Evolutionary conservation across 1,284 basidiomycete genomes (phyloP), one percentile per base, ranked within the genome.

Genomic region (Lignosus rhinocerotis): DNA sequence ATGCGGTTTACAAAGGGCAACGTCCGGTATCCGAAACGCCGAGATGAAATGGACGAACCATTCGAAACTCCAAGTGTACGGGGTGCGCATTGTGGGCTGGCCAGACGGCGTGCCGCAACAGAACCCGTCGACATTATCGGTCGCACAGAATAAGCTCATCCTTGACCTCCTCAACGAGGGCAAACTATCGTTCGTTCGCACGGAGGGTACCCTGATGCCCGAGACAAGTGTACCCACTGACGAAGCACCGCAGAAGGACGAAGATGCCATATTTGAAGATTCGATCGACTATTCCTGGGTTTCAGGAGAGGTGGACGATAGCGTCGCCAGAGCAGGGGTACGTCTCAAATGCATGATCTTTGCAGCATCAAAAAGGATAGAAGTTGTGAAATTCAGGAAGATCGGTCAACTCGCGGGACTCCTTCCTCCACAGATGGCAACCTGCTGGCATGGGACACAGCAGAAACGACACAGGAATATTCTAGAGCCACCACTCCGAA

Each of bases 21-120:
- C 75, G 10, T 84, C 83, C 60, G 85, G 85, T 10, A 70, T 82
- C 14, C 81, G 82, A 3, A 83, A 77, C 58, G 86, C 86, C 21
- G 86, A 88, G 64, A 88, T 88, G 86, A 87, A 84, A 70, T 88
- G 86, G 86, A 82, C 82, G 4, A 86, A 85, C 65, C 85, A 81
- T 55, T 78, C 82, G 30, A 77, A 80, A 50, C 69, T 88, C 33
- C 61, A 63, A 25, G 67, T 72, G 5, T 87, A 85, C 63, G 82
- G 82, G n/a, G 81, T 87, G 31, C 78, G 75, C 45, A 69, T 88
- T 39, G 73, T 81, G 14, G 86, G 86, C 36, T 88, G 86, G 86
- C 86, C 86, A 16, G 57, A 75, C 17, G 72, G 73, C 41, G 77
- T 88, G 25, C 84, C 84, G 7, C 69, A 74, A 25, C 79, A 80